Conservation (phyloP, 192 early-diverging fungal species). For the Rhizophlyctis rosea region DNA sequence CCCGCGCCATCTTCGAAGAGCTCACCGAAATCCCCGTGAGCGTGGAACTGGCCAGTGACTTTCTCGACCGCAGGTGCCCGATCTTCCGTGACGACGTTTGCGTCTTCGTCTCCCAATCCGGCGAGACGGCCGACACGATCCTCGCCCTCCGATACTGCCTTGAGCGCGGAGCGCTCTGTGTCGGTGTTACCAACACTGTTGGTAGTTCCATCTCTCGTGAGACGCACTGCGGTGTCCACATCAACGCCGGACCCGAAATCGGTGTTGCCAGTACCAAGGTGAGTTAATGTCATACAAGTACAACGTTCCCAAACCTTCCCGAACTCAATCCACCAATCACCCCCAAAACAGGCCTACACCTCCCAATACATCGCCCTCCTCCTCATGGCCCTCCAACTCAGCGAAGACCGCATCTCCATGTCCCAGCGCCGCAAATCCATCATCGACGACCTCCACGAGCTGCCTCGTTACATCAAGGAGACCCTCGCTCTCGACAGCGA, state of each 20-base stretch:
- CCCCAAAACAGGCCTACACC: conserved; percentile 57
- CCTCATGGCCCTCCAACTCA: conserved; percentile 59
- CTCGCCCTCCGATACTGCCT: conserved; percentile 61
- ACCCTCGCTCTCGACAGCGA: conserved; percentile 45
- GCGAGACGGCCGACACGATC: conserved; percentile 62
- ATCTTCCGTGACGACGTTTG: conserved; percentile 65
- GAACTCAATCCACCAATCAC: not conserved
- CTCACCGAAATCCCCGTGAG: conserved; percentile 59
- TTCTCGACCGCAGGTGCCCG: conserved; percentile 55
- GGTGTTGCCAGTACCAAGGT: conserved; percentile 62
- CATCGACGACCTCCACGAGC: conserved; percentile 49
- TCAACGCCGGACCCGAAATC: conserved; percentile 64
- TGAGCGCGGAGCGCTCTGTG: conserved; percentile 61
- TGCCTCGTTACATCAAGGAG: conserved; percentile 57
- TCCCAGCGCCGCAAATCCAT: conserved; percentile 45
- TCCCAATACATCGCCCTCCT: conserved; percentile 59
- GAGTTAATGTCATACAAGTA: conserved; percentile 2
- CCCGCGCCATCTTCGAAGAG: conserved; percentile 57
- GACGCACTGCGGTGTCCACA: conserved; percentile 66
- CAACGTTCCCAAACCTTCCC: no score
- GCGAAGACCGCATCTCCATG: conserved; percentile 52
- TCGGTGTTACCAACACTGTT: conserved; percentile 66
- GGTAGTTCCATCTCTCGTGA: conserved; percentile 60
- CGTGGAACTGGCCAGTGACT: conserved; percentile 53
- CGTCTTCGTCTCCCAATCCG: conserved; percentile 63